Conservation (phyloP, 768 basidiomycete genomes). For the Vishniacozyma victoriae region DNA sequence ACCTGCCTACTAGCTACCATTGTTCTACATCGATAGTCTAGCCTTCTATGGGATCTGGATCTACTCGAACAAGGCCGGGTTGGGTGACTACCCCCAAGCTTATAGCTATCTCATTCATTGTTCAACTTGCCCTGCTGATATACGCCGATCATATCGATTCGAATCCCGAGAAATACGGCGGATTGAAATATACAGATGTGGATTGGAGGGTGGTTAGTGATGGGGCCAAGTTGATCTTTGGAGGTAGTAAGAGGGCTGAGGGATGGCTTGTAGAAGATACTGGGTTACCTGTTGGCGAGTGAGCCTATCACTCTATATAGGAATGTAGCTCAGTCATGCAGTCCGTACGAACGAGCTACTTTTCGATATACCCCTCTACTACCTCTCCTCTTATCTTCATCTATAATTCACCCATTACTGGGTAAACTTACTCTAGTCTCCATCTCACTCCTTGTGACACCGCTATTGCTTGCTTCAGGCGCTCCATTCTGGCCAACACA, state of each 20-base stretch:
- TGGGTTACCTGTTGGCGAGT: constrained; percentile 64
- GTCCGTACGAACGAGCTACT: constrained; percentile 84
- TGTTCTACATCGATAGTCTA: too few relatives aligned
- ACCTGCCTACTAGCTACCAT: too few relatives aligned
- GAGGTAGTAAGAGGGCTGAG: constrained; percentile 29
- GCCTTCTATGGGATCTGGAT: too few relatives aligned
- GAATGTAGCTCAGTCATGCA: constrained; percentile 47
- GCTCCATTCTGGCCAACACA: constrained; percentile 28
- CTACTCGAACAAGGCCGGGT: too few relatives aligned
- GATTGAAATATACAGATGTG: constrained; percentile 91
- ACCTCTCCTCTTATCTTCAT: constrained; percentile 73
- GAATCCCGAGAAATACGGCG: constrained; percentile 35
- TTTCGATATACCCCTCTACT: constrained; percentile 96
- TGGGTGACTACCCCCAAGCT: too few relatives aligned
- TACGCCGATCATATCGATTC: constrained; percentile 38
- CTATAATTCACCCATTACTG: constrained; percentile 75
- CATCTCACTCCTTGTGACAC: constrained; percentile 67
- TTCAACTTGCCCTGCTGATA: constrained; percentile 23
- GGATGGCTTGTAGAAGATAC: constrained; percentile 55
- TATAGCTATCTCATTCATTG: constrained; percentile 12
- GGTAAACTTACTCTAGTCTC: constrained; percentile 84
- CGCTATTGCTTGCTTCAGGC: constrained; percentile 20
- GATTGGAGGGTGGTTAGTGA: constrained; percentile 95
- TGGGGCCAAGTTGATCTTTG: constrained; percentile 61
- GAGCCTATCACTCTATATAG: constrained; percentile 40